Conservation (phyloP, 495 filamentous ascomycete genomes). For the Terfezia claveryi region DNA sequence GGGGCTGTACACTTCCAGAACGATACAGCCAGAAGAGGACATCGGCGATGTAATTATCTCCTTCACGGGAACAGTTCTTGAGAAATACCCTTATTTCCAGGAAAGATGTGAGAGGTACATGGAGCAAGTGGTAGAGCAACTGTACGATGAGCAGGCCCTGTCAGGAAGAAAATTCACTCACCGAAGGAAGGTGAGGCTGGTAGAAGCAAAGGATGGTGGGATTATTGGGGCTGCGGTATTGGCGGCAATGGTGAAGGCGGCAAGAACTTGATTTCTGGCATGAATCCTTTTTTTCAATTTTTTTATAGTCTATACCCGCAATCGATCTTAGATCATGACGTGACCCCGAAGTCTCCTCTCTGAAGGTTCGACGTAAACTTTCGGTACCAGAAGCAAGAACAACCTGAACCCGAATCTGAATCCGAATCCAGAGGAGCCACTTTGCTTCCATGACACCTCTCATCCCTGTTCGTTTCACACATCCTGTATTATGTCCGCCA, state of each 20-base stretch:
- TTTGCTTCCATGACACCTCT: too few relatives aligned
- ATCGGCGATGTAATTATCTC: constrained; percentile 20
- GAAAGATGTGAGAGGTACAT: constrained; percentile 30
- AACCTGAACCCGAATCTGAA: too few relatives aligned
- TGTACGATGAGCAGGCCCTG: constrained; percentile 1
- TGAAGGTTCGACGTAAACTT: too few relatives aligned
- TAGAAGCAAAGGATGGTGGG: constrained; percentile 30
- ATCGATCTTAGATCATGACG: too few relatives aligned
- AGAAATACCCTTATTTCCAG: constrained; percentile 35
- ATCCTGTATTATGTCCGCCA: too few relatives aligned
- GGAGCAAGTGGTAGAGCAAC: constrained; percentile 24
- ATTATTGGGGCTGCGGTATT: constrained; percentile 37
- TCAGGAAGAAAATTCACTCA: too few relatives aligned
- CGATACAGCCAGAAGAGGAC: neutral
- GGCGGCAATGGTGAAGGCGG: constrained; percentile 25
- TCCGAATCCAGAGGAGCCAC: too few relatives aligned
- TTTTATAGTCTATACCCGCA: too few relatives aligned
- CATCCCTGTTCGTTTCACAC: too few relatives aligned
- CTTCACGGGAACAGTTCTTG: constrained; percentile 38
- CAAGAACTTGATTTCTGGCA: constrained; percentile 5
- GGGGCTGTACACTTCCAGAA: neutral
- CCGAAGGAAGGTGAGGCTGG: constrained; percentile 22
- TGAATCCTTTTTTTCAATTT: neutral
- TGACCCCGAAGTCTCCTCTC: too few relatives aligned
- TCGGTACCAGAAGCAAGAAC: too few relatives aligned